phyloP scores from a whole-genome alignment of 1,284 basidiomycete genomes.

The Moesziomyces sp. region DNA sequence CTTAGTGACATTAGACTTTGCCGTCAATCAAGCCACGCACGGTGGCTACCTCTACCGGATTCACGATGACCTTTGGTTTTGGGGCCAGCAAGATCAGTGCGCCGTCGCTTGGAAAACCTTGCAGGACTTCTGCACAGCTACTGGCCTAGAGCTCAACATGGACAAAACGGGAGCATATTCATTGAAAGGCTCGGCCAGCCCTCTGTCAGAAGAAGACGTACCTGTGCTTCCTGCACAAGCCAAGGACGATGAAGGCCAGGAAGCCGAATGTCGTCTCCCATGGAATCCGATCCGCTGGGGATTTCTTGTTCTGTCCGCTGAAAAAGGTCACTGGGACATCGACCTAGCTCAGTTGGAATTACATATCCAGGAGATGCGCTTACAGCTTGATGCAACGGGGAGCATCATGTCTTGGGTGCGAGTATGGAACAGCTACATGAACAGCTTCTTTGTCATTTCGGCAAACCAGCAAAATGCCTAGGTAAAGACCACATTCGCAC shows the following conservation, averaged over 20 bases:
- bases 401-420: slow-evolving; percentile 13
- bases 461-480: slow-evolving; percentile 10
- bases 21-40: slow-evolving; percentile 9
- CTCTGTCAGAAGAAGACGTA: no score
- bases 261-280: no score
- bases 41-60: slow-evolving; percentile 14
- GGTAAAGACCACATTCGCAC: slow-evolving; percentile 6
- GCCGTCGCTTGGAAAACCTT: no score
- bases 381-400: slow-evolving; percentile 10
- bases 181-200: no score
- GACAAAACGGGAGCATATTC: no score
- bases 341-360: slow-evolving; percentile 5
- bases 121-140: no score
- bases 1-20: slow-evolving; percentile 8
- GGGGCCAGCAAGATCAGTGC: no score
- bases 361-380: slow-evolving; percentile 8
- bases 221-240: no score
- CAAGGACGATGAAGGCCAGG: no score
- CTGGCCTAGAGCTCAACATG: no score
- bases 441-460: slow-evolving; percentile 10
- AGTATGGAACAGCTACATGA: slow-evolving; percentile 16
- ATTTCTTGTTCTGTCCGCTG: no score
- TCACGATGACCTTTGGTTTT: slow-evolving; percentile 10
- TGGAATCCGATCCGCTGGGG: no score
- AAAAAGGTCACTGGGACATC: slow-evolving; percentile 2